A percentile compares a stretch with the other conserved stretches of the same genome.
These are phyloP conservation scores for Hypoxylon rickii DNA, from an alignment of 495 filamentous ascomycete species.

Conservation along the genomic window DNA sequence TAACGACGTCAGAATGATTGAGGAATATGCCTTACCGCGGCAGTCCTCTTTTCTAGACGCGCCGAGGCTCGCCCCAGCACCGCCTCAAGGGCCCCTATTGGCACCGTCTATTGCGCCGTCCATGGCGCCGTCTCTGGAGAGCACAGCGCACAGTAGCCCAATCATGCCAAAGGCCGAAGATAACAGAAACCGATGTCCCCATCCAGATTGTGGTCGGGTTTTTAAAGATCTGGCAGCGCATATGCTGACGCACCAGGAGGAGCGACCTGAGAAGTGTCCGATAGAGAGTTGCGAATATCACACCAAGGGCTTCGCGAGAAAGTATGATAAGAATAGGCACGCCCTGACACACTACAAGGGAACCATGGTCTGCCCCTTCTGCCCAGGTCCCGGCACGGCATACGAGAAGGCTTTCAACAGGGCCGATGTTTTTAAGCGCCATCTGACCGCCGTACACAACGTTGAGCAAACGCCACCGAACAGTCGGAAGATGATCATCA, in stretches of 20 bases:
- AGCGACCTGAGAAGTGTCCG: constrained; percentile 95
- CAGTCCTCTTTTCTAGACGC: constrained; percentile 47
- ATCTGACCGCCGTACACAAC: constrained; percentile 90
- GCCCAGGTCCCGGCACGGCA: constrained; percentile 87
- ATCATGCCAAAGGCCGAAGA: constrained; percentile 38
- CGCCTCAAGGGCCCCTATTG: constrained; percentile 38
- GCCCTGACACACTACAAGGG: constrained; percentile 99
- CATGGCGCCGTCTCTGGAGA: constrained; percentile 36
- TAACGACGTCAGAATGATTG: constrained; percentile 44
- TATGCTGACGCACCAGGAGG: constrained; percentile 93
- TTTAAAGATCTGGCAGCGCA: constrained; percentile 97
- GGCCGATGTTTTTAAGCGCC: constrained; percentile 98
- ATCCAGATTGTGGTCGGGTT: constrained; percentile 80
- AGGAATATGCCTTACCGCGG: constrained; percentile 47
- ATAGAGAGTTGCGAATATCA: constrained; percentile 95
- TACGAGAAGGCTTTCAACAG: constrained; percentile 99
- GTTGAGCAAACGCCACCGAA: constrained; percentile 98
- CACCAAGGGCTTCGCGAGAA: constrained; percentile 92
- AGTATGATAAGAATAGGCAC: constrained; percentile 98
- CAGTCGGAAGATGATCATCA: constrained; percentile 83
- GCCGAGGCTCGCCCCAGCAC: constrained; percentile 49
- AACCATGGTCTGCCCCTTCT: constrained; percentile 99
- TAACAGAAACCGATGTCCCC: constrained; percentile 64
- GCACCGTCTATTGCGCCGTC: constrained; percentile 38
- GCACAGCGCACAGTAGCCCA: constrained; percentile 38